Percentiles rank a stretch among this genome's conserved stretches.
These are phyloP conservation scores for Smittium culicis DNA, from an alignment of 371 early-diverging fungal genomes.

Conservation along the genomic window DNA sequence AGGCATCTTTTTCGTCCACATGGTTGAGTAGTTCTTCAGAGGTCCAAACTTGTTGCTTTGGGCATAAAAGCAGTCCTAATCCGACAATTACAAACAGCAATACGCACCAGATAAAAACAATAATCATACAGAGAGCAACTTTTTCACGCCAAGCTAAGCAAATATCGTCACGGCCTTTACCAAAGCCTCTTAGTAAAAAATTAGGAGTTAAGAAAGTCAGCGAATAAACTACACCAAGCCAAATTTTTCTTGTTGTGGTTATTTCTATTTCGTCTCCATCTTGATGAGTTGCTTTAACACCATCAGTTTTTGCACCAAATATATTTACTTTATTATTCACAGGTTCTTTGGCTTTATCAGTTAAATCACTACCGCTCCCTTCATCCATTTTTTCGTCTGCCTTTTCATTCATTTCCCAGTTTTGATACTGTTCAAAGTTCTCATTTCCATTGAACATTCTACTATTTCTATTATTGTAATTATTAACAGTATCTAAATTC, in stretches of 20 bases:
- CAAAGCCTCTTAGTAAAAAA: conserved; percentile 35
- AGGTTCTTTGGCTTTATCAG: not conserved
- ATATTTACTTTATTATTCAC: not conserved
- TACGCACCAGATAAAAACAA: conserved; percentile 59
- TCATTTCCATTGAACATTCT: not conserved
- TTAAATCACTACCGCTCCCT: too few species aligned
- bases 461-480: too few species aligned
- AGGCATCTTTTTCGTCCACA: conserved; percentile 35
- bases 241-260: conserved; percentile 24
- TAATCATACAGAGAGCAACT: conserved; percentile 77
- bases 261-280: not conserved
- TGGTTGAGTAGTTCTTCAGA: conserved; percentile 38
- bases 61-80: conserved; percentile 79
- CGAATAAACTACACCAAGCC: conserved; percentile 68
- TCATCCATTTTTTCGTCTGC: not conserved
- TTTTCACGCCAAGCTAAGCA: conserved; percentile 95
- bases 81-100: conserved; percentile 83
- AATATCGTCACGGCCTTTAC: conserved; percentile 72
- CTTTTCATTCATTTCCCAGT: not conserved
- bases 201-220: conserved; percentile 73
- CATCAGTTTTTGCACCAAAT: not conserved
- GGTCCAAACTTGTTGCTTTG: conserved; percentile 55
- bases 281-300: not conserved
- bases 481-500: too few species aligned
- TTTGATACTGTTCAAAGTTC: not conserved